Evolutionary conservation across 164 flowering plant species (phyloP), one percentile per base, ranked within the genome.

Genomic region (Akebia trifoliata): DNA sequence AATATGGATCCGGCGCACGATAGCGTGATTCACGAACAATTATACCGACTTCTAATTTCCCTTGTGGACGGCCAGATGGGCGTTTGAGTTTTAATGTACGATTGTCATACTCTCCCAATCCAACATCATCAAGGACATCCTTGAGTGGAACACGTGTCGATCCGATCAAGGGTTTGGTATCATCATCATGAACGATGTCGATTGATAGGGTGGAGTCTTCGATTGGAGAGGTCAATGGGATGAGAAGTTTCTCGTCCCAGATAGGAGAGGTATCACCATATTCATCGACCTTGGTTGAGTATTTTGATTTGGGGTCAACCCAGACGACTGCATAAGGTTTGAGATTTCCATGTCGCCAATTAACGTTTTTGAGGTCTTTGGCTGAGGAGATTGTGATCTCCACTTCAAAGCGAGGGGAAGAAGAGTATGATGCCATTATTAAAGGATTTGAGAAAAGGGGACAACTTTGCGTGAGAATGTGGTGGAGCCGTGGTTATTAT

Each of bases 51-150:
- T 79, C 82, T 18, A 86, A 2, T 61, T 81, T 84, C 3, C 96
- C 96, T 0, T 89, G 97, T 1, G 94, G 97, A 1, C 97, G 68
- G 35, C 94, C 97, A 17, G 97, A 86, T 2, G 97, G 92, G n/a
- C 97, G 87, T 52, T 74, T 81, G 52, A 86, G 83, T 62, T 72
- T 50, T 22, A 86, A 63, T 3, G 53, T 64, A 0, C 65, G 63
- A 24, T 2, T 7, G 61, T 37, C 61, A 0, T 37, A 56, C 18
- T 50, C 60, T 30, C 77, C 86, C 43, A 70, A 0, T 12, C 87
- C 87, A 51, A 56, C 78, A 4, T 82, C 94, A 39, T 81, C 73
- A 51, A 82, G 21, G 54, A 84, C 69, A 2, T 85, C 85, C 3
- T 56, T 29, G 42, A 84, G 79, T 8, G 40, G 66, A 42, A 85